Conservation (phyloP, 108 stramenopile species). For the Discostella pseudostelligera region DNA sequence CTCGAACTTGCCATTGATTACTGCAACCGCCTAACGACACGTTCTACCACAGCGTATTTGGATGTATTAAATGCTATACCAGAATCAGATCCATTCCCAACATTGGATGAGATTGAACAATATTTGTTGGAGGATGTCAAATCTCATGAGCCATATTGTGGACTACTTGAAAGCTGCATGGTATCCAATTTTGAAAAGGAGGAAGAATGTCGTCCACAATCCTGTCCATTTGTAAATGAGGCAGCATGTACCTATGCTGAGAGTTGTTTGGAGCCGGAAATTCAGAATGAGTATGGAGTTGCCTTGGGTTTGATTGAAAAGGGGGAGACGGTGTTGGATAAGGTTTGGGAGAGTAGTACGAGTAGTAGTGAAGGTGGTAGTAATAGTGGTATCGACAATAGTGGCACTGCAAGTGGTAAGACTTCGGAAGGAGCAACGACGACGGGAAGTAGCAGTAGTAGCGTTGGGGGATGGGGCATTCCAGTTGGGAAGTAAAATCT, state of each 20-base stretch:
- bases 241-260: slow-evolving; percentile 63
- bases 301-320: slow-evolving; percentile 43
- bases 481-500: slow-evolving; percentile 13
- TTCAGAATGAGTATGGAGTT: slow-evolving; percentile 48
- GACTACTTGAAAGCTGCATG: slow-evolving; percentile 58
- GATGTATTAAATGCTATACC: slow-evolving; percentile 43
- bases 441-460: background rate
- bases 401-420: background rate
- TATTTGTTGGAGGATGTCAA: slow-evolving; percentile 30
- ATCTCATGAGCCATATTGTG: slow-evolving; percentile 65
- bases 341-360: slow-evolving; percentile 18
- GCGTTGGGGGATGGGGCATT: slow-evolving; percentile 33
- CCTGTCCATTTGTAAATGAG: slow-evolving; percentile 66
- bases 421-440: slow-evolving; percentile 1
- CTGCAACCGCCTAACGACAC: slow-evolving; percentile 60
- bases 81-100: slow-evolving; percentile 45
- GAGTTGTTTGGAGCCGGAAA: slow-evolving; percentile 40
- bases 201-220: slow-evolving; percentile 56
- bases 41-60: slow-evolving; percentile 48
- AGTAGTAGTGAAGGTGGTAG: background rate
- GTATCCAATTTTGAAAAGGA: slow-evolving; percentile 34
- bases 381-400: background rate
- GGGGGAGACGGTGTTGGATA: slow-evolving; percentile 33
- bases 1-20: slow-evolving; percentile 69
- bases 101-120: slow-evolving; percentile 51